These are phyloP conservation scores for Termitomyces titanicus DNA, from an alignment of 768 basidiomycete genomes.

Conservation along the genomic window DNA sequence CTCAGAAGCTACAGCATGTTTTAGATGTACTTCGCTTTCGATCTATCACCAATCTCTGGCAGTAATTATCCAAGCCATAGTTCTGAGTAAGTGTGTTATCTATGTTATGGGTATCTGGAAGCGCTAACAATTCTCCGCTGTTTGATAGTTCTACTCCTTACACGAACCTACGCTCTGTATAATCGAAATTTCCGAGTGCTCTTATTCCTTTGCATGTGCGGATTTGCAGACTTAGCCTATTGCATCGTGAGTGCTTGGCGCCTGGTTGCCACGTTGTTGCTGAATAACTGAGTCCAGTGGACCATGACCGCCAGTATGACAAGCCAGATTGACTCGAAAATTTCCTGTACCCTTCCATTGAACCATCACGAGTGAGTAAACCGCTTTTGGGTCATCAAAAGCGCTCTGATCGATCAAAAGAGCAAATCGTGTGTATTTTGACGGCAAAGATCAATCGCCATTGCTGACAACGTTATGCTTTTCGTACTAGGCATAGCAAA, in stretches of 20 bases:
- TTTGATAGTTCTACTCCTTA: too few relatives aligned
- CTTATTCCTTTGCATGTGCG: too few relatives aligned
- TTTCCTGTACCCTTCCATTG: background rate
- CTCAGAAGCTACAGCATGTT: background rate
- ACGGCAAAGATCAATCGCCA: background rate
- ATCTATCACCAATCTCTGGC: conserved; percentile 28
- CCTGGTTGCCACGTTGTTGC: too few relatives aligned
- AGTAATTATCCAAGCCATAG: conserved; percentile 31
- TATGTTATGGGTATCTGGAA: too few relatives aligned
- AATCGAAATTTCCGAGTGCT: too few relatives aligned
- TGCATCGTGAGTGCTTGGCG: too few relatives aligned
- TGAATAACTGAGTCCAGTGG: too few relatives aligned
- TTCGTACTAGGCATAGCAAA: background rate
- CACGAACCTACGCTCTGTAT: too few relatives aligned
- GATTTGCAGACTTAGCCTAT: too few relatives aligned
- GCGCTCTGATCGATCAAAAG: background rate
- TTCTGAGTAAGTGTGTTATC: conserved; percentile 29
- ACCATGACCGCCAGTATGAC: background rate
- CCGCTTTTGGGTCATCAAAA: background rate
- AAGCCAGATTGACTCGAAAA: background rate
- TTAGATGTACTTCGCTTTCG: conserved; percentile 23
- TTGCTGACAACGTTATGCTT: background rate
- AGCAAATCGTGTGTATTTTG: background rate
- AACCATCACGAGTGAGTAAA: background rate
- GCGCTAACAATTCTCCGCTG: too few relatives aligned